A percentile compares a stretch with the other conserved stretches of the same genome.
Conservation (phyloP, 2,329 filamentous ascomycete genomes). For the Monosporascus sp. region DNA sequence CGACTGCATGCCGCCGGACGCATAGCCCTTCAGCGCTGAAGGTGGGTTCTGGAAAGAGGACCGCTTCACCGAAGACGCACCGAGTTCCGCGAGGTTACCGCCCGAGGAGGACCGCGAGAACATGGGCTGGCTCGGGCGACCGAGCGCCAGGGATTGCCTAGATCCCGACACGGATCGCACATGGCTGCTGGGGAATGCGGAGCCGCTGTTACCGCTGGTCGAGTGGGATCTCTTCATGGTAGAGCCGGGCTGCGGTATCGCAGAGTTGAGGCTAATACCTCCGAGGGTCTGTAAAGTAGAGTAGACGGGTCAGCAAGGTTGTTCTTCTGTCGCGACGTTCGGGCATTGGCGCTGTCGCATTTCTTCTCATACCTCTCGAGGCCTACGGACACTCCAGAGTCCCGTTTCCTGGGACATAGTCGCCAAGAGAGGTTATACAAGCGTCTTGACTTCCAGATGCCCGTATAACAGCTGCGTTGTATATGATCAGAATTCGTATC, state of each 20-base stretch:
- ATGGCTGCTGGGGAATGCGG: conserved; percentile 65
- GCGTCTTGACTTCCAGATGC: not conserved
- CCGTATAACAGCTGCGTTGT: conserved; percentile 5
- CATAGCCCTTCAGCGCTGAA: conserved; percentile 65
- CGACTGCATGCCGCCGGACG: conserved; percentile 44
- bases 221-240: conserved; percentile 92
- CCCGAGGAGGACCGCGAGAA: conserved; percentile 84
- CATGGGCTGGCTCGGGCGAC: conserved; percentile 78
- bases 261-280: conserved; percentile 74
- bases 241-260: conserved; percentile 85
- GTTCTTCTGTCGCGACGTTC: conserved; percentile 6
- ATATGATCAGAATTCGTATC: not conserved
- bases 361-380: conserved; percentile 68
- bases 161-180: conserved; percentile 77
- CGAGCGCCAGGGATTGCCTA: conserved; percentile 79
- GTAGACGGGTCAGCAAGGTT: conserved; percentile 9
- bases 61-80: conserved; percentile 78
- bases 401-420: conserved; percentile 83
- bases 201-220: conserved; percentile 59
- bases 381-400: conserved; percentile 86
- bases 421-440: conserved; percentile 6
- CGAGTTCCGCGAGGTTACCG: conserved; percentile 71
- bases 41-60: conserved; percentile 68
- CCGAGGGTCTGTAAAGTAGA: conserved; percentile 66
- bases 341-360: conserved; percentile 6